These are phyloP conservation scores for Penicillium paneum DNA, from an alignment of 2,329 filamentous ascomycete genomes.

Conservation along the genomic window DNA sequence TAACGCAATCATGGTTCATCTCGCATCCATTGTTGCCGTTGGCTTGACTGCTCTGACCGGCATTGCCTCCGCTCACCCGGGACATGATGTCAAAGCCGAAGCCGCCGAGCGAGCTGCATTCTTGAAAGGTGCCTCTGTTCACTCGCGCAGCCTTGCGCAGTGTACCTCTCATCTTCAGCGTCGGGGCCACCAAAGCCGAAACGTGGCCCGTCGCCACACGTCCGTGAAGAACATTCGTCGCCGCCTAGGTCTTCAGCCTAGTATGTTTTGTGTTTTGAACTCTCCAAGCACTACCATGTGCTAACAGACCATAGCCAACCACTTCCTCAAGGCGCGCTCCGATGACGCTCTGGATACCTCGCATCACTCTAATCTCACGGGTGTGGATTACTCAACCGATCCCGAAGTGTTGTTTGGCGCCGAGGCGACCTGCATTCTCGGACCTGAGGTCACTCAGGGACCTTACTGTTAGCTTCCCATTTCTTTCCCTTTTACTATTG, in stretches of 20 bases:
- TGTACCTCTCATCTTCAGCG: slow-evolving; percentile 49
- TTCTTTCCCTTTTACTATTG: neutral
- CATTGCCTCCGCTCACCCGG: slow-evolving; percentile 46
- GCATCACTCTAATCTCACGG: slow-evolving; percentile 39
- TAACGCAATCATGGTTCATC: slow-evolving; percentile 17
- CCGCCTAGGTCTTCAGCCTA: slow-evolving; percentile 36
- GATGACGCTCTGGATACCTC: slow-evolving; percentile 34
- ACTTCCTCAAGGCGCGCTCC: slow-evolving; percentile 33
- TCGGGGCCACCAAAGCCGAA: slow-evolving; percentile 47
- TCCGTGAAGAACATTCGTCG: slow-evolving; percentile 44
- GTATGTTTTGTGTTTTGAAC: slow-evolving; percentile 11
- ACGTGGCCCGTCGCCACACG: slow-evolving; percentile 46
- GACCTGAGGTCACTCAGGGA: slow-evolving; percentile 54
- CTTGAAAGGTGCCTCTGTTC: slow-evolving; percentile 39
- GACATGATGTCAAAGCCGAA: slow-evolving; percentile 50
- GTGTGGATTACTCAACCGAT: slow-evolving; percentile 22
- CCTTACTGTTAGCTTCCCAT: slow-evolving; percentile 47
- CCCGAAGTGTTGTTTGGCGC: slow-evolving; percentile 30
- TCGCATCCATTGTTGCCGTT: slow-evolving; percentile 21
- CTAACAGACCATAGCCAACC: slow-evolving; percentile 12
- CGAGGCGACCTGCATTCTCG: slow-evolving; percentile 47
- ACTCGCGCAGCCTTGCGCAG: slow-evolving; percentile 44
- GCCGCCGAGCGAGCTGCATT: slow-evolving; percentile 51
- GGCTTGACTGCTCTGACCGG: slow-evolving; percentile 26
- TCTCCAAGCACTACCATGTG: neutral